phyloP scores from a whole-genome alignment of 2,329 filamentous ascomycete genomes.

The Chalara sp. region DNA sequence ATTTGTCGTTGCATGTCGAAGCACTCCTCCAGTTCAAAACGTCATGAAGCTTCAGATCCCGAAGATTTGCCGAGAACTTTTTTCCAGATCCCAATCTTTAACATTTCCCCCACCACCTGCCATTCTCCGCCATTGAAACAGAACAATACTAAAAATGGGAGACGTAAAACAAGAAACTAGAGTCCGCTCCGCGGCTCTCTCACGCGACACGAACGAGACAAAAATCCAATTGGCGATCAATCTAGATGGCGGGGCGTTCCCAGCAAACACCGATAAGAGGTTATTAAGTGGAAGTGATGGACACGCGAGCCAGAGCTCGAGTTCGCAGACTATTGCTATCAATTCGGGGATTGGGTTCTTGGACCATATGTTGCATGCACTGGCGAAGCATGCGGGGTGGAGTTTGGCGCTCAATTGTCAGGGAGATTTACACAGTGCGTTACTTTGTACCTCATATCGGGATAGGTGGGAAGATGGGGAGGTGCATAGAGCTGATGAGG shows the following conservation, averaged over 20 bases:
- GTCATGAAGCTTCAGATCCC: not conserved
- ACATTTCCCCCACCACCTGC: not conserved
- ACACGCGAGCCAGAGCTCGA: constrained; percentile 80
- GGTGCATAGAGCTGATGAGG: not conserved
- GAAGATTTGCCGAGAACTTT: not conserved
- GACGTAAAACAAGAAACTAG: constrained; percentile 9
- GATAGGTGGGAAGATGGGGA: not conserved
- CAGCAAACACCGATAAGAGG: constrained; percentile 53
- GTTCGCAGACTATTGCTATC: constrained; percentile 78
- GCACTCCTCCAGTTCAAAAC: not conserved
- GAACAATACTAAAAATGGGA: constrained; percentile 11
- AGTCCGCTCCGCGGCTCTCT: constrained; percentile 66
- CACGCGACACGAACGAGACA: constrained; percentile 95
- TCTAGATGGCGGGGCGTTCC: constrained; percentile 80
- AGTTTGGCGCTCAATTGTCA: constrained; percentile 75
- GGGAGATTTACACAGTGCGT: constrained; percentile 84
- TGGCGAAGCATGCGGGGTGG: constrained; percentile 95
- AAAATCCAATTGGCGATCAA: constrained; percentile 91
- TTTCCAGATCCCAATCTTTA: not conserved
- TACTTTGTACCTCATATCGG: not conserved
- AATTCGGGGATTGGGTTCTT: constrained; percentile 95
- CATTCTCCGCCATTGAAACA: no score
- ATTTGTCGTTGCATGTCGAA: not conserved
- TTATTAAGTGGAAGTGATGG: constrained; percentile 45
- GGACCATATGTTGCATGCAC: constrained; percentile 96